These are phyloP conservation scores for Verticillium dahliae DNA, from an alignment of 2,329 filamentous ascomycete genomes.

Conservation along the genomic window DNA sequence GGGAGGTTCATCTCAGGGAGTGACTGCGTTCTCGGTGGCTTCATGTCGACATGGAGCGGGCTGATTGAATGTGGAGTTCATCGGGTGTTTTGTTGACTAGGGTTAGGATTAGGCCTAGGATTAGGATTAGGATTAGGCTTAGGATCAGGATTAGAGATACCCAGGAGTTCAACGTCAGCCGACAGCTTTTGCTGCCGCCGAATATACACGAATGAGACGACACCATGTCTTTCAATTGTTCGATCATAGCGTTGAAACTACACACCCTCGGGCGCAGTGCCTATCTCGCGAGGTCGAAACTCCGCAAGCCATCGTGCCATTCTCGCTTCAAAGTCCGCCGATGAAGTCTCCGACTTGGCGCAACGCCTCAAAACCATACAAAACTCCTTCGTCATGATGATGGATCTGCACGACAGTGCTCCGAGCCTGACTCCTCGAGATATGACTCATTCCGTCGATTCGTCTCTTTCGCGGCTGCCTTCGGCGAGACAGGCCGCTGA, in stretches of 20 bases:
- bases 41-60: neutral
- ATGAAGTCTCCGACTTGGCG: no score
- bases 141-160: neutral
- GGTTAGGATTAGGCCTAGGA: no score
- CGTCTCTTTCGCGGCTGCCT: neutral
- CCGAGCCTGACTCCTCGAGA: neutral
- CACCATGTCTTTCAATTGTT: no score
- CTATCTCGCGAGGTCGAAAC: no score
- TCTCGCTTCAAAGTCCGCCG: no score
- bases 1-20: conserved; percentile 63
- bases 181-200: neutral
- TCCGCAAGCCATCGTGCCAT: no score
- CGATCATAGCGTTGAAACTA: no score
- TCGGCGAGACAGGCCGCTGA: neutral
- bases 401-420: neutral
- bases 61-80: neutral
- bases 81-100: neutral
- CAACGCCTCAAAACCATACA: no score
- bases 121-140: no score
- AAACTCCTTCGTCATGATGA: no score
- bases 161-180: neutral
- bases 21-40: neutral
- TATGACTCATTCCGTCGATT: neutral
- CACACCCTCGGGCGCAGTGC: no score
- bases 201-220: neutral